Base-by-base conservation (phyloP, 2,329 filamentous ascomycete genomes). In the Pezicula radicicola region DNA sequence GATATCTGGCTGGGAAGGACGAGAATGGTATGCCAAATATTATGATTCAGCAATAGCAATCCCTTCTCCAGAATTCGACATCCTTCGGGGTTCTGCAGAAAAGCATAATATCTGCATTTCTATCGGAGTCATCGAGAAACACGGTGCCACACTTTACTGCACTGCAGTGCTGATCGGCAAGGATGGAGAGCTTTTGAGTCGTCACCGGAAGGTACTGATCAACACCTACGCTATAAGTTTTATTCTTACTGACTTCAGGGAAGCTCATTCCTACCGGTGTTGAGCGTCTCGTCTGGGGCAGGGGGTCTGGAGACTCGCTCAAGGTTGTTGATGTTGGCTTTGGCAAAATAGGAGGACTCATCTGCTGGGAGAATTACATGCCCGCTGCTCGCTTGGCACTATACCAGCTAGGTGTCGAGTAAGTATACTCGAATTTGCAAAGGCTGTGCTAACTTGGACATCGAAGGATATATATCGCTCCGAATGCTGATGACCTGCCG, bases 311-410 rank as follows among this genome's bases (percentile, higher is more conserved):
- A 27, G 70, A 74, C 43, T 67, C 68, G 1, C 60, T 74, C 8
- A 62, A 65, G 21, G 70, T 74, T 15, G 66, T 69, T 6, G 64
- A 72, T 52, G 70, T 70, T 3, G 69, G 70, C 25, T 65, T 73
- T 28, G 70, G 71, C 3, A 72, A 68, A 49, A 67, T 73, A 13
- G 71, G 70, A 21, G 72, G 70, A 1, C 52, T 74, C 47, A 73
- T 74, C 44, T 74, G 70, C 50, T 73, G 70, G 71, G 71, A 74
- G 56, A 74, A 74, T 51, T 74, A 74, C 46, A 74, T 74, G 71
- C 72, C 72, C 6, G 69, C 68, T 7, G 71, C 72, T 13, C 62
- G 72, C 16, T 59, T 74, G 57, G 67, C 70, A 12, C 58, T 73
- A 19, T 74, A 73, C 51, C 71, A 74, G 50, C 70, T 72, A 55